Base-by-base conservation (phyloP, 345 rosid genomes). In the Angophora floribunda region DNA sequence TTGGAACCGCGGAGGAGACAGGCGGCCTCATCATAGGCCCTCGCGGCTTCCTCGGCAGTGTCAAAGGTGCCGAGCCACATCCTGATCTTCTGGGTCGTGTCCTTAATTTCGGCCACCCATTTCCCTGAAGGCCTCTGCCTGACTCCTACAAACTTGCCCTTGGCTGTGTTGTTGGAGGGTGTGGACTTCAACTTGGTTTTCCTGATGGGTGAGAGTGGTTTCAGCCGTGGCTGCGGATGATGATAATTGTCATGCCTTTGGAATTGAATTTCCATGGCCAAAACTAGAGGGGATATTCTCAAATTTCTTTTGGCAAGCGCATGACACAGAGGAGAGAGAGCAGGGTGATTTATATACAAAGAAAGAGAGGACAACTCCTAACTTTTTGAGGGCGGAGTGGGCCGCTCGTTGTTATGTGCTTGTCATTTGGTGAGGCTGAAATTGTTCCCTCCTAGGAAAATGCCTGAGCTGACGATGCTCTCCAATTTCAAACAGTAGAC, bases 51-150 rank as follows among this genome's bases (percentile, higher is more conserved):
- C 87, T 95, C 98, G 4, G 97, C 97, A 0, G 97, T 93, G 67
- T 96, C 93, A 19, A 96, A 97, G 7, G 98, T 97, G 52, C 98
- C 99, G 0, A 97, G 95, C 98, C 98, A 97, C 99, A 97, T 95
- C 53, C 99, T 94, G 85, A 95, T 97, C 94, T 95, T 95, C 86
- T 94, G 96, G 9, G 96, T 94, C 3, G 98, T 95, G 95, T 95
- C 96, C 91, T 97, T 97, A 94, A 97, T 97, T 92, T 97, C 99
- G 22, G 98, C 98, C 9, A 96, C 97, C 99, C 99, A 97, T 91
- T 96, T 97, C 9, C 98, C 98, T 0, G 99, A 95, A 4, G 98
- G 98, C 91, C 99, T 94, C 88, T 96, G 98, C 84, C 99, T 93
- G 75, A 96, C 99, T 45, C 99, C 99, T 11, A 97, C 93, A 78